Evolutionary conservation across 2,329 filamentous ascomycete genomes (phyloP).

Genomic region (Aureobasidium sp.): DNA sequence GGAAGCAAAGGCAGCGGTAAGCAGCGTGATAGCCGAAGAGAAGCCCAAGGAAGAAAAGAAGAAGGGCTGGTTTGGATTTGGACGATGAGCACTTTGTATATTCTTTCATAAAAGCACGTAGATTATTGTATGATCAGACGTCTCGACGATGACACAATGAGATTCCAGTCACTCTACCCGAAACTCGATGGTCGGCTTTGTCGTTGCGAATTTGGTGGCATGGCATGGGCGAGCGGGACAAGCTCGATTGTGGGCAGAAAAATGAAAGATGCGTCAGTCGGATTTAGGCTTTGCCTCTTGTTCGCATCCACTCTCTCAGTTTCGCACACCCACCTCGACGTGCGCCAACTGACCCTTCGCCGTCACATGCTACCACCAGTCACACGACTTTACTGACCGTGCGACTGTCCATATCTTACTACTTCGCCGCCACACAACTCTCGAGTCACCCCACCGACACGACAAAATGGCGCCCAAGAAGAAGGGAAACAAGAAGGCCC

Average conservation of each 20-base stretch:
- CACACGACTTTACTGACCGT: slow-evolving; percentile 15
- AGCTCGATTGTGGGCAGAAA: background rate
- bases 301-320: background rate
- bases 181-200: background rate
- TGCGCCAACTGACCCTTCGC: background rate
- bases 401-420: background rate
- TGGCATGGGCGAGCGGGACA: background rate
- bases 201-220: background rate
- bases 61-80: slow-evolving; percentile 47
- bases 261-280: background rate
- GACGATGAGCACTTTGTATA: slow-evolving; percentile 28
- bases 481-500: slow-evolving; percentile 81
- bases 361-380: slow-evolving; percentile 5
- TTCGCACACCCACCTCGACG: background rate
- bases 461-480: slow-evolving; percentile 82
- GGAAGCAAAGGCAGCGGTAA: slow-evolving; percentile 22
- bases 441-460: background rate
- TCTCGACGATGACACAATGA: background rate
- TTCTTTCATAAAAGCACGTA: slow-evolving; percentile 3
- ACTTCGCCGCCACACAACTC: background rate
- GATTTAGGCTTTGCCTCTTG: slow-evolving; percentile 8
- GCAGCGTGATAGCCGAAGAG: slow-evolving; percentile 23
- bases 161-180: background rate
- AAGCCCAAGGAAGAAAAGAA: slow-evolving; percentile 35
- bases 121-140: background rate